These are phyloP conservation scores for Asterophora lycoperdoides DNA, from an alignment of 768 basidiomycete species.

Conservation along the genomic window DNA sequence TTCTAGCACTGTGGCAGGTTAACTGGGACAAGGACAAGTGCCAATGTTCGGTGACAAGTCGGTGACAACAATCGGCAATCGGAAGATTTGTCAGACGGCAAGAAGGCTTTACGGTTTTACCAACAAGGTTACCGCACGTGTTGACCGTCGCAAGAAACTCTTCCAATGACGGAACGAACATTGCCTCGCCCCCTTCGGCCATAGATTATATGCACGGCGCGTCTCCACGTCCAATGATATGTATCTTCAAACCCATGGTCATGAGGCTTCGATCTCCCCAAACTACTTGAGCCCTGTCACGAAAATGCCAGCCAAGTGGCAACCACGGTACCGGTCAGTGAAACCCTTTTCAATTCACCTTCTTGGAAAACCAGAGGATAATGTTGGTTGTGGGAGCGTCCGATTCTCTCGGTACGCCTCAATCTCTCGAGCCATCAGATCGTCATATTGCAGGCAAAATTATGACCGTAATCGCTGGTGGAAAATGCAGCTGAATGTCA, in stretches of 20 bases:
- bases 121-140: too few species aligned
- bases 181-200: background rate
- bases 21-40: background rate
- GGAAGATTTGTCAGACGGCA: constrained; percentile 1
- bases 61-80: background rate
- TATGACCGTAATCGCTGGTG: background rate
- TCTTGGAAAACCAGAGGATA: too few species aligned
- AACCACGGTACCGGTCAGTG: background rate
- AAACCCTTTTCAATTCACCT: too few species aligned
- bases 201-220: background rate
- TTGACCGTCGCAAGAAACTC: background rate
- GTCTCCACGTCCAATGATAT: background rate
- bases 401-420: too few species aligned
- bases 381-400: too few species aligned
- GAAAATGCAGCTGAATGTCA: background rate
- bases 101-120: too few species aligned
- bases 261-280: background rate
- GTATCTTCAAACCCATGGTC: background rate
- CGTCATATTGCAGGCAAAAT: too few species aligned
- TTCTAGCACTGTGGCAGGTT: background rate
- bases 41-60: background rate
- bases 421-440: too few species aligned
- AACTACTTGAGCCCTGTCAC: background rate
- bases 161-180: background rate
- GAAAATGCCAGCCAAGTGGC: background rate